Conservation (phyloP, 1,284 basidiomycete genomes). For the Ustilago loliicola region DNA sequence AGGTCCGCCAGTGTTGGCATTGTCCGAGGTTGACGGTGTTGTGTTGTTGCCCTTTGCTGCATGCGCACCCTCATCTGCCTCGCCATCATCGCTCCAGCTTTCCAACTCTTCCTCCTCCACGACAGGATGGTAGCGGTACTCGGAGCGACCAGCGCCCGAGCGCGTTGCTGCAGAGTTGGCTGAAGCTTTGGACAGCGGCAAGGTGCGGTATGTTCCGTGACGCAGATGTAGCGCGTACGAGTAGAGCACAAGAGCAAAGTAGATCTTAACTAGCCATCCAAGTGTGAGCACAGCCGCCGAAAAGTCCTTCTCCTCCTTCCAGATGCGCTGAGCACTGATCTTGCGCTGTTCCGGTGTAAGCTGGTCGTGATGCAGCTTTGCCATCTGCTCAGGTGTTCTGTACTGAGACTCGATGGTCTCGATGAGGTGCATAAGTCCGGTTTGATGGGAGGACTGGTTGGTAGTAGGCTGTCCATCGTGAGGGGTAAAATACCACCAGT, state of each 20-base stretch:
- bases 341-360: constrained; percentile 70
- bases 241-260: constrained; percentile 90
- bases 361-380: constrained; percentile 62
- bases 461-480: constrained; percentile 78
- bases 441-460: constrained; percentile 62
- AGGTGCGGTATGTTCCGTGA: constrained; percentile 86
- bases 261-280: constrained; percentile 93
- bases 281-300: constrained; percentile 82
- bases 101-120: constrained; percentile 56
- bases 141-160: constrained; percentile 30
- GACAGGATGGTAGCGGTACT: constrained; percentile 55
- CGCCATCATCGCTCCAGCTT: constrained; percentile 60
- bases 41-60: constrained; percentile 14
- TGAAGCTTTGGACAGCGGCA: constrained; percentile 75
- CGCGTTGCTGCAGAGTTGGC: constrained; percentile 74
- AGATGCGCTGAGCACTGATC: constrained; percentile 73
- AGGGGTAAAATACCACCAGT: constrained; percentile 90
- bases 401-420: constrained; percentile 67
- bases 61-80: constrained; percentile 20
- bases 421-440: constrained; percentile 68
- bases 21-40: constrained; percentile 12
- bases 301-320: constrained; percentile 88
- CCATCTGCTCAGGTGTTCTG: constrained; percentile 59
- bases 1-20: constrained; percentile 14
- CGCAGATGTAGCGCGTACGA: constrained; percentile 94